These are phyloP conservation scores for Chlorociboria aeruginascens DNA, from an alignment of 495 filamentous ascomycete genomes.

Conservation along the genomic window DNA sequence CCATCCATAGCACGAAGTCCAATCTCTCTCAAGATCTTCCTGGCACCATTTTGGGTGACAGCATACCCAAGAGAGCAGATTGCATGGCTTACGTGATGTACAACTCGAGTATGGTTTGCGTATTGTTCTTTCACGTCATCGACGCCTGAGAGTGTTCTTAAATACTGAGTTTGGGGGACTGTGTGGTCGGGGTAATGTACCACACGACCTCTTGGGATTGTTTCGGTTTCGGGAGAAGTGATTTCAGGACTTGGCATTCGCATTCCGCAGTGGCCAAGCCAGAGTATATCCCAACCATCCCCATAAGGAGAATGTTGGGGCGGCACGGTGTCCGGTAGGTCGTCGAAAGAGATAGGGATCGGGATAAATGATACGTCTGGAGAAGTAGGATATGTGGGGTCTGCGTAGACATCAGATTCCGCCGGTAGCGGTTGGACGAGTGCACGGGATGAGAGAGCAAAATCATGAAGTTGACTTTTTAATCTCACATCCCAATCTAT, in stretches of 20 bases:
- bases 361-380: conserved; percentile 1
- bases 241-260: conserved; percentile 21
- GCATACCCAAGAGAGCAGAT: background rate
- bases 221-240: background rate
- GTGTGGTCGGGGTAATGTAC: background rate
- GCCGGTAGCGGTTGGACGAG: background rate
- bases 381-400: background rate
- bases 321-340: background rate
- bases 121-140: background rate
- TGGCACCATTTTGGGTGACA: conserved; percentile 18
- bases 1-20: conserved; percentile 48
- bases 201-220: background rate
- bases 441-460: conserved; percentile 22
- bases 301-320: conserved; percentile 24
- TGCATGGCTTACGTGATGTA: background rate
- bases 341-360: background rate
- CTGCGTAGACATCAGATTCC: conserved; percentile 1
- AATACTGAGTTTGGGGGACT: background rate
- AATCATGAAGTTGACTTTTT: conserved; percentile 29
- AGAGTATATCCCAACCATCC: conserved; percentile 36
- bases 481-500: conserved; percentile 37
- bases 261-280: conserved; percentile 38
- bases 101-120: background rate
- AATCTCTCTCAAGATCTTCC: conserved; percentile 44
- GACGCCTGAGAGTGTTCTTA: background rate